Evolutionary conservation across 1,139 yeast genomes (phyloP), one percentile per base, ranked within the genome.

Genomic region (Candida tunisiensis): DNA sequence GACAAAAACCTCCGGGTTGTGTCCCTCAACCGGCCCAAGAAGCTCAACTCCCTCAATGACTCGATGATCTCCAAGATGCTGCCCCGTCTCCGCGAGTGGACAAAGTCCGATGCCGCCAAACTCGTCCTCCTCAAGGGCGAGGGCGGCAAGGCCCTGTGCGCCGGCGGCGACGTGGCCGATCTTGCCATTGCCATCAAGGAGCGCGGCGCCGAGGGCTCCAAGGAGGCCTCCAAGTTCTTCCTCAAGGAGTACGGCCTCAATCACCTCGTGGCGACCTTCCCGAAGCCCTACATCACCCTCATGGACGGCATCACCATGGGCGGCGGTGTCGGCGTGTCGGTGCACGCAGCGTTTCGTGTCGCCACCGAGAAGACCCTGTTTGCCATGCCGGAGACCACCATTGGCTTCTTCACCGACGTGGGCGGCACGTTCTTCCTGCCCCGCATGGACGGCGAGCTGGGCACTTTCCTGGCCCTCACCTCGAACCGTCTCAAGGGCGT

Each of bases 331-430:
- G 98, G 98, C 3, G 59, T 88, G 31, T 65, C 88, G 1, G 74
- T 80, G 24, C 96, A 91, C 52, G 78, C 85, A n/a, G 92, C 95
- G 3, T 85, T 85, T 61, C 69, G 98, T 47, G 61, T 88, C 26
- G 92, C 91, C 8, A 80, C 94, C 21, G 96, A 88, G 44, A 67
- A 68, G 44, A 85, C 96, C 12, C 65, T 74, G 46, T 68, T 85
- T 55, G 93, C 96, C 34, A 91, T 88, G 98, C 98, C 98, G 5
- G 98, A 88, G 53, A 77, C 91, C 64, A 88, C 80, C 42, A 88
- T 91, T 49, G 99, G 99, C 0, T 82, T 85, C 51, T 79, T 80
- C 58, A 93, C 94, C 7, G 99, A 88, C 49, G 96, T 88, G 7
- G 98, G 96, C 24, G 75, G 92, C 23, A 72, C 93, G 5, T 85